Evolutionary conservation across 106 monocot genomes (phyloP), one percentile per base, ranked within the genome.

Genomic region (Dioscorea alata): DNA sequence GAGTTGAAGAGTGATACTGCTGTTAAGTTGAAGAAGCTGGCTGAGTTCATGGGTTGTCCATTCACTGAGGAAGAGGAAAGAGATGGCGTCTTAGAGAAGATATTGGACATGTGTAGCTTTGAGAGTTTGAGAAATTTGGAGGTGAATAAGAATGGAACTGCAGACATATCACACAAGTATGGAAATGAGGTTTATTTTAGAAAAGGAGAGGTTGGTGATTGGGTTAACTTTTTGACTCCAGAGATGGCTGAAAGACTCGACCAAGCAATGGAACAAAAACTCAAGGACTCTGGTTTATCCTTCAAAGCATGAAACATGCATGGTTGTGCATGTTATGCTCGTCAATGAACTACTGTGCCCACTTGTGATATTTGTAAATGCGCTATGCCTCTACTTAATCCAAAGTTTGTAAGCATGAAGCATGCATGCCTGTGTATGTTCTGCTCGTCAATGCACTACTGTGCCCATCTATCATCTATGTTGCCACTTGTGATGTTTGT

Each of bases 1-100:
- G 71, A 78, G 13, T n/a, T 78, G 57, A 64, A 21, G 32, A 34
- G 19, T 10, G 71, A 65, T 21, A 58, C 59, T 2, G 49, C 16
- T 4, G 49, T 6, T 4, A 9, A 25, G 1, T 6, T 71, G 59
- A 71, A n/a, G 58, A 78, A 50, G 57, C 49, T 78, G 19, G 77
- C 58, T 0, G 49, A 71, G 71, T 78, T 78, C 25, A 20, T 71
- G 14, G 59, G 31, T 13, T n/a, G 17, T 4, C 66, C 77, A 6
- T 77, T 77, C 33, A 42, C 65, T 10, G 71, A 32, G 25, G 59
- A 66, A 15, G 71, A 71, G 48, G 59, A 71, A 50, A 62, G 64
- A 16, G 49, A 50, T 20, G 71, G 77, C 7, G 59, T 71, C 23
- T 13, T 50, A 33, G 50, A 78, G 76, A 53, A 70, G 22, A 64